Base-by-base conservation (phyloP, 257 asterid genomes). In the Prunella vulgaris region DNA sequence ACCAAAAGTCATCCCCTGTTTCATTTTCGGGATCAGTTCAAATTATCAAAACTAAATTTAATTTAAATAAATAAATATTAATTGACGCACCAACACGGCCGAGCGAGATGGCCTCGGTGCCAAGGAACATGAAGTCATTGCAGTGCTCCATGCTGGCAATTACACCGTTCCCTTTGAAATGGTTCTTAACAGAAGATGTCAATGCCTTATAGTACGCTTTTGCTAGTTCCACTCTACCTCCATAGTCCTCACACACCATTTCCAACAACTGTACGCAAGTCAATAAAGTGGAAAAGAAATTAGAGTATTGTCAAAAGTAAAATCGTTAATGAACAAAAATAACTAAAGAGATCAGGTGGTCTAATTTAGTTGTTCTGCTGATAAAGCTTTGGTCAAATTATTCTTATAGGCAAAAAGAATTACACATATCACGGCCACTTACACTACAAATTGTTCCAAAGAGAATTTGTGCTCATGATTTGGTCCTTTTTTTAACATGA, bases 1-100 rank as follows among this genome's bases (percentile, higher is more conserved):
- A 89, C 96, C 96, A 89, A 52, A 87, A 89, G 59, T 89, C 96
- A 60, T 89, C 96, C 1, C 96, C 96, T 85, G 67, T 64, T 53
- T 2, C 8, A 7, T 30, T 13, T 46, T 49, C 17, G 10, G 5
- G 21, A 8, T 18, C 5, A 2, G 12, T 8, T 18, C 27, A 20
- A 51, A 1, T 51, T 4, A 17, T 51, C 7, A 18, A 20, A 18
- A 20, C 7, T 0, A 2, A 18, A 33, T 33, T 33, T 33, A 33
- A 2, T 51, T 1, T 8, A 20, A 52, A 52, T 2, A 0, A 20
- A 18, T 7, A 14, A 17, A 14, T 49, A 54, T 54, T 10, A 10
- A 24, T n/a, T 28, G 25, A 63, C 59, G 5, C 40, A 83, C 85
- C 87, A 7, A 83, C 84, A 21, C 85, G 82, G 28, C 88, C 88